Base-by-base conservation (phyloP, 176 grass and related monocot species). In the Stipa capillata region DNA sequence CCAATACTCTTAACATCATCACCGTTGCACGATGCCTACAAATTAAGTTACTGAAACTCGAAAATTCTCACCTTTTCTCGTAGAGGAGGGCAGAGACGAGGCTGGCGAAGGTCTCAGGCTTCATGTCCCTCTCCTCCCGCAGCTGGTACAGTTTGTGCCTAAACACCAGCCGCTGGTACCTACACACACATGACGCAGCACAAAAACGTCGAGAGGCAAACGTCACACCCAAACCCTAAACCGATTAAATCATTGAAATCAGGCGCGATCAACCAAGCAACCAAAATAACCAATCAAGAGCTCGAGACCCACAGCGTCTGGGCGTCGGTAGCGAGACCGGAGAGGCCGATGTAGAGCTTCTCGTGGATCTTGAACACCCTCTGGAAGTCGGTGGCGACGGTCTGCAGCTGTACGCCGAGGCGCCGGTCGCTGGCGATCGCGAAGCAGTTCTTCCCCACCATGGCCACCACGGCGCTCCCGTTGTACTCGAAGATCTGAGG, bases 401-500 rank as follows among this genome's bases (percentile, higher is more conserved):
- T 97, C 87, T 97, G 93, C 41, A 92, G 90, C 85, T 97, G 90
- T 31, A 97, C 93, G 33, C 90, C 90, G 18, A 97, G 82, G 42
- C 93, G 87, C n/a, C 90, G 87, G 68, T 97, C 93, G 76, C 93
- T 97, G 33, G 93, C 90, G 76, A 97, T 97, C 33, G 93, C 93
- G 85, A 97, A 97, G 78, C 93, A 97, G 78, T 97, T 92, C 90
- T 85, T 88, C 8, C 93, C 93, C 54, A 97, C 90, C 93, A 97
- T 97, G 31, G 90, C 93, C 50, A 92, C 93, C 69, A 97, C 62
- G 79, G 93, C 93, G 82, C 90, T 92, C 55, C 93, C 93, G 66
- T 97, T 97, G 90, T 97, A 97, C 82, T 97, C 93, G 82, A 97
- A 97, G 81, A 91, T 97, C 94, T 97, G 63, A 41, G 50, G n/a